Evolutionary conservation across 768 basidiomycete genomes (phyloP), one percentile per base, ranked within the genome.

Genomic region (Hericium alpestre): DNA sequence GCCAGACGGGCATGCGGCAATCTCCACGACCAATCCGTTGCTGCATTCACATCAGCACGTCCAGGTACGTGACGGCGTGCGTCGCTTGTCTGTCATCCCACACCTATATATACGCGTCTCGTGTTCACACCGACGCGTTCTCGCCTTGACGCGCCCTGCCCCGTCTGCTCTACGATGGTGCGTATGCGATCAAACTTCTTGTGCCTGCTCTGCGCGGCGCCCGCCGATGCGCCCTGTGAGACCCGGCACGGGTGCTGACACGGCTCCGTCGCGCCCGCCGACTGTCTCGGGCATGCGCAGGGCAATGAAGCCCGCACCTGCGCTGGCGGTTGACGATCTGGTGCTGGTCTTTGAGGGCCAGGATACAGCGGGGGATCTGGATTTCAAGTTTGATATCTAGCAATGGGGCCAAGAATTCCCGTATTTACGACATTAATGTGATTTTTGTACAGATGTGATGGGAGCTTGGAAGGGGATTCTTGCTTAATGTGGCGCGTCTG

Each of bases 71-170:
- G n/a, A 11, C 8, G 7, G 43, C 43, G 43, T 13, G 47, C 43
- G 15, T 41, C 37, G 41, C 22, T 23, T 63, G 23, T 11, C 56
- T 20, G 50, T 55, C 15, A 54, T 38, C n/a, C 59, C 56, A 32
- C n/a, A 46, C 43, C 4, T 46, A 46, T 46, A 46, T 46, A 46
- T 46, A 46, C 43, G 20, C 43, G 38, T 51, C 60, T 5, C 58
- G 55, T 32, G 51, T 59, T n/a, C 47, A 48, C 38, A 55, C 41
- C 51, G 43, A 46, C 43, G 43, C 43, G 43, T 18, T 20, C 20
- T 46, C 16, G 20, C 16, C 43, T 46, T n/a, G 16, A 11, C 20
- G 43, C 20, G 43, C 41, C 20, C 13, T 43, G 41, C 41, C 15
- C 13, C 41, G 13, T 43, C 41, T 18, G 4, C 41, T n/a, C 20